Conservation (phyloP, 2,329 filamentous ascomycete genomes). For the Diplodia scrobiculata region DNA sequence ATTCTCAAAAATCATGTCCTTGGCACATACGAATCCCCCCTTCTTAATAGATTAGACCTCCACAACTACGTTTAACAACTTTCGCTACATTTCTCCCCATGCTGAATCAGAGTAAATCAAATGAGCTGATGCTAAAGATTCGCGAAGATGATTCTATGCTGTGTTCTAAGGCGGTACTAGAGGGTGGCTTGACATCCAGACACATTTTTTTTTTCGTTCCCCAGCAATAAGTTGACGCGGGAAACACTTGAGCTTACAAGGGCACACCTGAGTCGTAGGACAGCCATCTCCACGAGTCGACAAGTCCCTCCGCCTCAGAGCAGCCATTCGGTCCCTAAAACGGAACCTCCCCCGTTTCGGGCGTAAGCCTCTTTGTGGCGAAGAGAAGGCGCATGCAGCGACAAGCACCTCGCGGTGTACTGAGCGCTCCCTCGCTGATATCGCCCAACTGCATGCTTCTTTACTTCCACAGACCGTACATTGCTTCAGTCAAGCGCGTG, state of each 20-base stretch:
- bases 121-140: neutral
- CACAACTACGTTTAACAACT: neutral
- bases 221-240: neutral
- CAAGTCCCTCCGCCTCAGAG: neutral
- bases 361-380: neutral
- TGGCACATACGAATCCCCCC: neutral
- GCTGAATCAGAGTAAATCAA: neutral
- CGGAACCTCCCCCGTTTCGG: slow-evolving; percentile 1
- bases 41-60: neutral
- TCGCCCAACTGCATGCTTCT: too few species aligned
- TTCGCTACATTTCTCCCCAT: neutral
- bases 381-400: neutral
- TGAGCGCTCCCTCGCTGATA: neutral
- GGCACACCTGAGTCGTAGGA: neutral
- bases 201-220: neutral
- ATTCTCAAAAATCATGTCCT: neutral
- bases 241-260: neutral
- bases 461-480: too few species aligned
- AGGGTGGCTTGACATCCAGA: neutral
- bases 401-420: neutral
- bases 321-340: neutral
- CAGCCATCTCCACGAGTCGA: too few species aligned
- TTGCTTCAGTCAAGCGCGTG: too few species aligned
- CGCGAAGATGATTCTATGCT: neutral
- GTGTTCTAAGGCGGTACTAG: neutral